Conservation (phyloP, 1,139 yeast species). For the Kluyveromyces sp. region DNA sequence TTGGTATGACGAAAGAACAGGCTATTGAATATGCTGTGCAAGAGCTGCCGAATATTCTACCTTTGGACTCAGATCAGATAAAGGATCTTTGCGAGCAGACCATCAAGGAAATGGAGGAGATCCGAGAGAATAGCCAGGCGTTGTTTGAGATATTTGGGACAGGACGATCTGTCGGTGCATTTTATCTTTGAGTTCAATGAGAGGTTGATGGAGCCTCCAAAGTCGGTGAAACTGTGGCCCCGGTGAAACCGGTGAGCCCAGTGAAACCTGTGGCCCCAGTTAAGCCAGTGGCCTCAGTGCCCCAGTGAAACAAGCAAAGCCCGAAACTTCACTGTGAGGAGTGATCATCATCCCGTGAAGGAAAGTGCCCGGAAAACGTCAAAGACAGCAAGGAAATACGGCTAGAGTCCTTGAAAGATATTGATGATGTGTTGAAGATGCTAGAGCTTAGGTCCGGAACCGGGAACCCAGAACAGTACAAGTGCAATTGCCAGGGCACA, state of each 20-base stretch:
- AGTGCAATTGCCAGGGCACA: constrained; percentile 77
- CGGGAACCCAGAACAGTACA: constrained; percentile 21
- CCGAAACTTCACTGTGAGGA: not conserved
- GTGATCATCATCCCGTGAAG: not conserved
- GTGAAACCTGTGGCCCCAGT: no score
- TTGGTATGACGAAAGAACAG: constrained; percentile 21
- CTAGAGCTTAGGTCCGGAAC: constrained; percentile 32
- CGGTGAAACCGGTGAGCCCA: no score
- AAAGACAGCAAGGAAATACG: constrained; percentile 21
- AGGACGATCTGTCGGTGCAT: constrained; percentile 24
- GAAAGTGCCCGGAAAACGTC: not conserved
- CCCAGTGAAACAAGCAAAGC: not conserved
- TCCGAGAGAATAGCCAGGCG: constrained; percentile 25
- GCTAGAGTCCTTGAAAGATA: constrained; percentile 46
- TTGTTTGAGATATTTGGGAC: constrained; percentile 29
- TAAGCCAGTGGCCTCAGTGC: not conserved
- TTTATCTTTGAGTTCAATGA: constrained; percentile 26
- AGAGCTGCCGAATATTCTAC: constrained; percentile 26
- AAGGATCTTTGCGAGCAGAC: constrained; percentile 23
- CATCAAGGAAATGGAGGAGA: constrained; percentile 10
- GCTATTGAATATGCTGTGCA: constrained; percentile 25
- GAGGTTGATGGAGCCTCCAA: constrained; percentile 9
- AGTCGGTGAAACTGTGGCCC: no score
- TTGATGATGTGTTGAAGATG: constrained; percentile 38
- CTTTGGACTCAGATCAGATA: constrained; percentile 25